Percentiles rank a stretch among this genome's conserved stretches.
Conservation (phyloP, 257 asterid species). For the Voacanga thouarsii region DNA sequence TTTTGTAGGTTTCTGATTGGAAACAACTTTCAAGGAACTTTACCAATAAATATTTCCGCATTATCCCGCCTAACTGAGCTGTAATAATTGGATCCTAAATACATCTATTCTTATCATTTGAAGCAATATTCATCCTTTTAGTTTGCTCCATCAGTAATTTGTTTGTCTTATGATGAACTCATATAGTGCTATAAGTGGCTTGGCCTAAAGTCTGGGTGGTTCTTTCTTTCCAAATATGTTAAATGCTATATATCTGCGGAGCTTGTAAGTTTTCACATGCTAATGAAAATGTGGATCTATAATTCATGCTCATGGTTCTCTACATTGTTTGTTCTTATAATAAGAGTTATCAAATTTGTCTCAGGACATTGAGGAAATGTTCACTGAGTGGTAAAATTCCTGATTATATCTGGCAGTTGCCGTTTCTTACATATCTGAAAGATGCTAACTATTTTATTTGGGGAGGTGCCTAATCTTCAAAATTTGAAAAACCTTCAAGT, state of each 20-base stretch:
- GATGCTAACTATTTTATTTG: constrained; percentile 28
- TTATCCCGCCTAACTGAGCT: neutral
- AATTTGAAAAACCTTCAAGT: constrained; percentile 62
- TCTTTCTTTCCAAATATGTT: neutral
- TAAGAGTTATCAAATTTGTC: too few species aligned
- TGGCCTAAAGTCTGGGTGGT: neutral
- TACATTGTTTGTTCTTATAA: too few species aligned
- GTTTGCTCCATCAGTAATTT: neutral
- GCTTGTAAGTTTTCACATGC: constrained; percentile 3
- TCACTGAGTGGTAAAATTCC: too few species aligned
- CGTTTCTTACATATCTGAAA: too few species aligned
- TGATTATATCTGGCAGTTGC: too few species aligned
- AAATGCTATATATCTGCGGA: neutral
- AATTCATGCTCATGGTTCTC: too few species aligned
- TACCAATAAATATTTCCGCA: constrained; percentile 11
- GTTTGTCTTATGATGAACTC: neutral
- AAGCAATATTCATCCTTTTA: neutral
- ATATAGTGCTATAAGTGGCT: constrained; percentile 1
- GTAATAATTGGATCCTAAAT: neutral
- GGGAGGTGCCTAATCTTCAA: constrained; percentile 44
- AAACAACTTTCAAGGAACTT: constrained; percentile 24
- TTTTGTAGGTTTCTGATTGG: constrained; percentile 13
- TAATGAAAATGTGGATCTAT: too few species aligned
- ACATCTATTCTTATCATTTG: too few species aligned
- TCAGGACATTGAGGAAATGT: too few species aligned